A percentile compares a stretch with the other conserved stretches of the same genome.
These are phyloP conservation scores for Chalaropsis thielavioides DNA, from an alignment of 2,329 filamentous ascomycete genomes.

Conservation along the genomic window DNA sequence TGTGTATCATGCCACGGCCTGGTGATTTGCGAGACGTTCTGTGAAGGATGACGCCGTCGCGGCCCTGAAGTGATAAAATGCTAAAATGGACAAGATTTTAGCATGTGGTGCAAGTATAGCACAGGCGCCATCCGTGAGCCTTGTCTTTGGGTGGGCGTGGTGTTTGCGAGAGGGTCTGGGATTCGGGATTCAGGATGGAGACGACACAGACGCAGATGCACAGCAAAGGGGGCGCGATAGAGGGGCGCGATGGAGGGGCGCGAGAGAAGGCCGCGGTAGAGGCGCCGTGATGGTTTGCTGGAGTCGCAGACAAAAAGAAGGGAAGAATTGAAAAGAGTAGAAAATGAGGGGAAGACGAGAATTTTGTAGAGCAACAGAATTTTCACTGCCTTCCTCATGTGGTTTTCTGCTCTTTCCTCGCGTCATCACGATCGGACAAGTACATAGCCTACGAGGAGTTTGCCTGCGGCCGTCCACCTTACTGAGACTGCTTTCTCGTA, in stretches of 20 bases:
- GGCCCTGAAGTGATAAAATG: not conserved
- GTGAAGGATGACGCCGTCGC: not conserved
- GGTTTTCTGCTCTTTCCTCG: not conserved
- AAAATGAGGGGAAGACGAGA: not conserved
- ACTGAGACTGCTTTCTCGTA: not conserved
- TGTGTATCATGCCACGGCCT: not conserved
- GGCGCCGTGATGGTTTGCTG: not conserved
- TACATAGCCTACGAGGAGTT: not conserved
- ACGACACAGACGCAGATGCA: not conserved
- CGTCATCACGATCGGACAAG: not conserved
- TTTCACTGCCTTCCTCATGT: not conserved
- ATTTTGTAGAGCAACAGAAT: not conserved
- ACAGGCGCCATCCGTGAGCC: not conserved
- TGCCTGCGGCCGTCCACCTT: not conserved
- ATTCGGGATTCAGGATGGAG: not conserved
- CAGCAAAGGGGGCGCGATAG: not conserved
- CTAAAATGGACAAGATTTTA: not conserved
- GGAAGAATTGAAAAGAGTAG: not conserved
- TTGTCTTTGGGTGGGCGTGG: not conserved
- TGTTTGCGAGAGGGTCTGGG: not conserved
- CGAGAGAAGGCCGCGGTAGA: not conserved
- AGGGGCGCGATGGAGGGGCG: not conserved
- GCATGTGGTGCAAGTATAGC: constrained; percentile 1
- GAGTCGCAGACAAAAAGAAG: not conserved
- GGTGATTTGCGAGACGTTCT: not conserved